Evolutionary conservation across 1,284 basidiomycete genomes (phyloP), one percentile per base, ranked within the genome.

Genomic region (Pisolithus thermaeus): DNA sequence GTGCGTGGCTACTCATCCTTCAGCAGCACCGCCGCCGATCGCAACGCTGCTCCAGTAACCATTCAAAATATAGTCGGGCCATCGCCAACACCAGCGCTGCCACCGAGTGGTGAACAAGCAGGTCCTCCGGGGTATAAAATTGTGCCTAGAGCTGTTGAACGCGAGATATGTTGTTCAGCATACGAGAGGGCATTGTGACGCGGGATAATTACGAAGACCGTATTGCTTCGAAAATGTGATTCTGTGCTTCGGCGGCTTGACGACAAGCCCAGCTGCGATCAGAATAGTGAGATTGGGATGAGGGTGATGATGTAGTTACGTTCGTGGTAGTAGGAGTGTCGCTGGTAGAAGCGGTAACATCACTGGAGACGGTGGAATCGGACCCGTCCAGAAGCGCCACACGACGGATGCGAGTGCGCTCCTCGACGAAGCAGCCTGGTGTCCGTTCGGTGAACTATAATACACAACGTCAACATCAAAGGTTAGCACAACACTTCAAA

Each of bases 211-310:
- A 39, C 89, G 82, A 14, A 92, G 71, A 2, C 87, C 84, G 60
- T 87, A 90, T 0, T 85, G 81, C 62, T 90, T 90, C 89, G 65
- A 89, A 92, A 57, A 94, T 90, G 63, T 93, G 87, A 67, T 93
- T 93, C 68, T 93, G 90, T 23, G 90, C 90, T 66, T 93, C 91
- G 0, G 89, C 88, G 2, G 91, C 90, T 65, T 93, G 90, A 23
- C 91, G 73, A 25, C 84, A 77, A 0, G 90, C 90, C 90, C 90
- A 92, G 56, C 80, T 80, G 8, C 81, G 75, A 59, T 85, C 83
- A 1, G 78, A 67, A 35, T 74, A 72, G 4, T 64, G 58, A 20
- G 41, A 25, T 1, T n/a, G 25, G 4, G 12, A 43, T 16, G 23
- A 23, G 8, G n/a, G n/a, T n/a, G n/a, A n/a, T n/a, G n/a, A n/a